Base-by-base conservation (phyloP, 2,329 filamentous ascomycete species). In the Sclerotinia sclerotiorum region DNA sequence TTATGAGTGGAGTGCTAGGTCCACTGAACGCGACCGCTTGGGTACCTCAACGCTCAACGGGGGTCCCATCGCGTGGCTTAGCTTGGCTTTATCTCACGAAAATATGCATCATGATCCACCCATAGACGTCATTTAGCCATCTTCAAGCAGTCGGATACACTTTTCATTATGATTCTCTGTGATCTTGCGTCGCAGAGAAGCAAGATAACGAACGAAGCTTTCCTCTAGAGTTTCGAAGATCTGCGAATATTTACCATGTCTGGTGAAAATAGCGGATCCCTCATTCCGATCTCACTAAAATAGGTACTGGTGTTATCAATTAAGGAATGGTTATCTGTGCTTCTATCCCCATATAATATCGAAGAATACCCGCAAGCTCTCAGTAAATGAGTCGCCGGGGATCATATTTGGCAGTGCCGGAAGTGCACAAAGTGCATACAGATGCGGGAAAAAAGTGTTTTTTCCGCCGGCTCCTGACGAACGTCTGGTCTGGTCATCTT, bases 261-360 rank as follows among this genome's bases (percentile, higher is more conserved):
- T 51, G n/a, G 32, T 24, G 7, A 39, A 51, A 27, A 51, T 21
- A 35, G 58, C 58, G 19, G 44, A 17, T 6, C 58, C 44, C 15
- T 48, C 58, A 49, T 48, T 48, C 57, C 11, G 21, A 32, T 61
- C 19, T 32, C 29, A 15, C 24, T 27, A 15, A n/a, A 8, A n/a
- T 19, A n/a, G n/a, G 57, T 27, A n/a, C 46, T 29, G 35, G 51
- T 11, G 21, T 24, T 32, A 46, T 60, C 29, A 24, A 62, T 63
- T 42, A 51, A 63, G 60, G 29, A 19, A 63, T 15, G 32, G 13
- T 15, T n/a, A 63, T 63, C 60, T 62, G 21, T 63, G 46, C 32
- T 27, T 27, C 29, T 15, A 63, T 63, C 46, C 10, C 29, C 60
- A 51, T 51, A 51, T 10, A 39, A 51, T 39, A 27, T 27, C n/a